Conservation (phyloP, 257 asterid genomes). For the Solanum pennellii region DNA sequence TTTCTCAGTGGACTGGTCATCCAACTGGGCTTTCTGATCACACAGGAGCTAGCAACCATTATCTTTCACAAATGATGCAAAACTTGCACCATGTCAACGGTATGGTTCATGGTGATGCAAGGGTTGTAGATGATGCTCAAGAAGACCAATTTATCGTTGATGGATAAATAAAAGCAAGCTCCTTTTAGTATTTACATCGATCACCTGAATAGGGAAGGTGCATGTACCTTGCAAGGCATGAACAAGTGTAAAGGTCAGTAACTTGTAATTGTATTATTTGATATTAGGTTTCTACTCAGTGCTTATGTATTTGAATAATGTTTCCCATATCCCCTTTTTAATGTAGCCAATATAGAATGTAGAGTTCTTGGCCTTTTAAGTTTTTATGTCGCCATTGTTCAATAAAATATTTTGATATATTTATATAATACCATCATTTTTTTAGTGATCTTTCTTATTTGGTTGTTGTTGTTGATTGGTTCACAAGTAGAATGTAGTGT, state of each 20-base stretch:
- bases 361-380: not conserved
- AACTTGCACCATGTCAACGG: slow-evolving; percentile 72
- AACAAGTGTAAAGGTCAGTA: not conserved
- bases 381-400: not conserved
- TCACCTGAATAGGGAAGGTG: not conserved
- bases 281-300: not conserved
- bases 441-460: not conserved
- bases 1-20: slow-evolving; percentile 87
- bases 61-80: slow-evolving; percentile 92
- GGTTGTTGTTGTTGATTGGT: not conserved
- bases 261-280: not conserved
- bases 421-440: not conserved
- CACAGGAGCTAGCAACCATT: slow-evolving; percentile 66
- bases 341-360: not conserved
- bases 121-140: slow-evolving; percentile 81
- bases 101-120: slow-evolving; percentile 77
- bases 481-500: not conserved
- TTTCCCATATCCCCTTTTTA: not conserved
- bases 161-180: slow-evolving; percentile 24
- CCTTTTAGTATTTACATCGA: not conserved
- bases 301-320: not conserved
- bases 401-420: not conserved
- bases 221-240: not conserved
- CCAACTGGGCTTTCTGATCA: slow-evolving; percentile 67
- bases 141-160: slow-evolving; percentile 96